These are phyloP conservation scores for Fomitopsis schrenkii DNA, from an alignment of 1,284 basidiomycete species.

Conservation along the genomic window DNA sequence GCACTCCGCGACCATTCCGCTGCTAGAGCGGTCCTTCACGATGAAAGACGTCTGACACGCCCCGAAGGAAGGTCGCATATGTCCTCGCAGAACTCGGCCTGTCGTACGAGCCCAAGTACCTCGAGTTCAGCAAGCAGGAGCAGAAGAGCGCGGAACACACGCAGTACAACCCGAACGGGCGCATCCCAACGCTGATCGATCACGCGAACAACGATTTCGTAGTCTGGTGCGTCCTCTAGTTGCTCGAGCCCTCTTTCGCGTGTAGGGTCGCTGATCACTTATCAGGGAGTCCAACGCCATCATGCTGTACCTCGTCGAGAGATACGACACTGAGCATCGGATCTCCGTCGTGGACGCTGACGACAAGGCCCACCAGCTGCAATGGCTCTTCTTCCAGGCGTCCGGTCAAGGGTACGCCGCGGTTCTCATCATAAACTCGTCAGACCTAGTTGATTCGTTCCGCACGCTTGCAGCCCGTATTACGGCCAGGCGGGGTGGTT, in stretches of 20 bases:
- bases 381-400: conserved; percentile 22
- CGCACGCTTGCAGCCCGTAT: conserved; percentile 11
- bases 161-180: conserved; percentile 7
- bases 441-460: not conserved
- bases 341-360: conserved; percentile 16
- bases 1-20: not conserved
- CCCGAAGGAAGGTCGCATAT: conserved; percentile 23
- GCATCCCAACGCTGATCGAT: conserved; percentile 8
- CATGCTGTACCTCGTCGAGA: conserved; percentile 23
- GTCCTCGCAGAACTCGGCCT: conserved; percentile 27
- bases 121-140: conserved; percentile 19
- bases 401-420: conserved; percentile 19
- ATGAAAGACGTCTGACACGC: no score
- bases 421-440: not conserved
- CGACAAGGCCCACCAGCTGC: conserved; percentile 13
- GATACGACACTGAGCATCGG: conserved; percentile 8
- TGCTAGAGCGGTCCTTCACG: no score
- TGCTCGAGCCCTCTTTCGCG: no score
- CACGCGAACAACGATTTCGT: conserved; percentile 7
- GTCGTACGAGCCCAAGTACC: conserved; percentile 27
- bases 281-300: conserved; percentile 27
- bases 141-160: not conserved
- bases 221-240: conserved; percentile 1
- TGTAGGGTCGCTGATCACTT: not conserved
- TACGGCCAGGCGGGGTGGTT: conserved; percentile 25